Base-by-base conservation (phyloP, 2,329 filamentous ascomycete genomes). In the Xylaria sp. region DNA sequence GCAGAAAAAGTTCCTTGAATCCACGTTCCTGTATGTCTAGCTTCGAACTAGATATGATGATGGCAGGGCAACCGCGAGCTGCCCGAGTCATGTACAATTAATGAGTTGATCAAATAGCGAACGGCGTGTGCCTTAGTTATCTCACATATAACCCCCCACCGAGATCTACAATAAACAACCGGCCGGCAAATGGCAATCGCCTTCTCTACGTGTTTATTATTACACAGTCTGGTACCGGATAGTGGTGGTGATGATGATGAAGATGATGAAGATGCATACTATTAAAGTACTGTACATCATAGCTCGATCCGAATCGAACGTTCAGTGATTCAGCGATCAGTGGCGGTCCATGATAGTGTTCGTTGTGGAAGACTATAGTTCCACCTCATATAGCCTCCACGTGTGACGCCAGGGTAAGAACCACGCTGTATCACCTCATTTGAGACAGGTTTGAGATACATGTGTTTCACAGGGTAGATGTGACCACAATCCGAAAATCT, bases 391-490 rank as follows among this genome's bases (percentile, higher is more conserved):
- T 28, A 15, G 18, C 48, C 25, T 52, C 48, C 39, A 58, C 55
- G 55, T 58, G 55, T 23, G 39, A 39, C 39, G 55, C 34, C 2
- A 20, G 30, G 52, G 28, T 55, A 4, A 36, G 32, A 36, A 55
- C 39, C 55, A 57, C 23, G 53, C 20, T 23, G 53, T 41, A n/a
- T 23, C 52, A 48, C 45, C 25, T 15, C 13, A 52, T 67, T 28
- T 63, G 63, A 66, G 60, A 66, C 63, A 28, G 39, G 55, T 55
- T 53, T 43, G 63, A 60, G 36, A 69, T 66, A 56, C 60, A 53
- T 62, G 66, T 63, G 63, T 67, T 69, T 66, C 60, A 63, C 60
- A 67, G 34, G 23, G 52, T 66, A 45, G 36, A 32, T 45, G 36
- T 18, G 20, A 25, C 34, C 18, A 18, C 20, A 18, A 28, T 61